phyloP scores from a whole-genome alignment of 1,284 basidiomycete genomes.

The Tilletia indica region DNA sequence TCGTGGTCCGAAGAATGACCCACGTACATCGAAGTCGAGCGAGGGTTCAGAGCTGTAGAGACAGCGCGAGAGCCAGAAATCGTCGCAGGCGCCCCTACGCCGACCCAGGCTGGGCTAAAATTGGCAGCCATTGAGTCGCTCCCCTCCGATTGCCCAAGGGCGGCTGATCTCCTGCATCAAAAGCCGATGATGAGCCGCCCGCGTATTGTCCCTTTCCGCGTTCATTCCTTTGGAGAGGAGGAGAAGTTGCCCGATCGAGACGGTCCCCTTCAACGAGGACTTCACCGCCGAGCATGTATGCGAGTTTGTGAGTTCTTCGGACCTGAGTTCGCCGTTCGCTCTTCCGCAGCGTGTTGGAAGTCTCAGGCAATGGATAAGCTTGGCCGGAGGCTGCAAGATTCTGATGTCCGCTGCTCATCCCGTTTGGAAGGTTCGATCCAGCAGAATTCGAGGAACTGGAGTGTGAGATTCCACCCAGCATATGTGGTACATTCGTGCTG shows the following conservation, averaged over 20 bases:
- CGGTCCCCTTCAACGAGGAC: constrained; percentile 25
- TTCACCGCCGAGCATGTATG: constrained; percentile 40
- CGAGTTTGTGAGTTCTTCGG: constrained; percentile 38
- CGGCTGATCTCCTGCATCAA: too few species aligned
- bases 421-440: neutral
- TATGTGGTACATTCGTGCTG: neutral
- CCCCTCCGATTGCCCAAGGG: neutral
- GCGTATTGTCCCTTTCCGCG: neutral
- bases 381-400: neutral
- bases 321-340: constrained; percentile 34
- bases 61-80: too few species aligned
- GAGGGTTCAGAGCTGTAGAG: too few species aligned
- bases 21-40: too few species aligned
- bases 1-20: constrained; percentile 15
- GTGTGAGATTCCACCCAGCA: neutral
- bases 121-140: neutral
- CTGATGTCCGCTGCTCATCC: neutral
- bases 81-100: too few species aligned
- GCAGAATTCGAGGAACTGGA: neutral
- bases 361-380: constrained; percentile 22
- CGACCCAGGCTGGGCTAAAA: too few species aligned
- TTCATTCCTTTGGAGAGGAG: neutral
- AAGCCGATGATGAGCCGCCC: neutral
- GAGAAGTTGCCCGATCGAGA: neutral
- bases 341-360: constrained; percentile 32